These are phyloP conservation scores for Trichoderma polysporum DNA, from an alignment of 2,329 filamentous ascomycete species.

Conservation along the genomic window DNA sequence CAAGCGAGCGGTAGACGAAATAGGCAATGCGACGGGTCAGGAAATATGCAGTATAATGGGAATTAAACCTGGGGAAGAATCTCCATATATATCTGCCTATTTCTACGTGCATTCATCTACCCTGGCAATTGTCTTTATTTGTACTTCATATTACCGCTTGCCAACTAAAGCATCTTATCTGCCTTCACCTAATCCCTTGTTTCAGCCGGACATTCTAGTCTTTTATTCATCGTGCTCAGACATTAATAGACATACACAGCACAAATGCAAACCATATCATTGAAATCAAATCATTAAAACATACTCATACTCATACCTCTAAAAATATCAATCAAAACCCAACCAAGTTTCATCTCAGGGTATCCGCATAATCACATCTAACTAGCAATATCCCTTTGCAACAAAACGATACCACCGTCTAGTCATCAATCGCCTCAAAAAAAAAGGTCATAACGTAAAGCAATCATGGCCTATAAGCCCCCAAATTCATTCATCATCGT, in stretches of 20 bases:
- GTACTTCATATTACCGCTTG: too few relatives aligned
- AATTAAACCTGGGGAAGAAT: too few relatives aligned
- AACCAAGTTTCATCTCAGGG: neutral
- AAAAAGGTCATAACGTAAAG: neutral
- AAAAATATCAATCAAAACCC: constrained; percentile 12
- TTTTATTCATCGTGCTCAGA: neutral
- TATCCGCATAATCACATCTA: constrained; percentile 8
- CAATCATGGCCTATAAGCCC: neutral
- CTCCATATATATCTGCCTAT: too few relatives aligned
- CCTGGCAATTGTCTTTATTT: too few relatives aligned
- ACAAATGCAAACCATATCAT: neutral
- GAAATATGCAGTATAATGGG: too few relatives aligned
- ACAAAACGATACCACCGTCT: neutral
- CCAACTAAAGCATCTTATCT: too few relatives aligned
- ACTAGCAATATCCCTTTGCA: neutral
- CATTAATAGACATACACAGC: neutral
- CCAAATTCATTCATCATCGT: neutral
- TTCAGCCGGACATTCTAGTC: neutral
- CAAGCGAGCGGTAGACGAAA: too few relatives aligned
- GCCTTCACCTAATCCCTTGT: too few relatives aligned
- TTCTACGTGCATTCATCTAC: too few relatives aligned
- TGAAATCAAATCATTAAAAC: neutral
- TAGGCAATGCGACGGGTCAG: too few relatives aligned
- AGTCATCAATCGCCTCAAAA: neutral
- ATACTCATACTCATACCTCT: constrained; percentile 1